Percentiles rank a stretch among this genome's conserved stretches.
Conservation (phyloP, 116 monocot species). For the Papilionanthe hybrid region DNA sequence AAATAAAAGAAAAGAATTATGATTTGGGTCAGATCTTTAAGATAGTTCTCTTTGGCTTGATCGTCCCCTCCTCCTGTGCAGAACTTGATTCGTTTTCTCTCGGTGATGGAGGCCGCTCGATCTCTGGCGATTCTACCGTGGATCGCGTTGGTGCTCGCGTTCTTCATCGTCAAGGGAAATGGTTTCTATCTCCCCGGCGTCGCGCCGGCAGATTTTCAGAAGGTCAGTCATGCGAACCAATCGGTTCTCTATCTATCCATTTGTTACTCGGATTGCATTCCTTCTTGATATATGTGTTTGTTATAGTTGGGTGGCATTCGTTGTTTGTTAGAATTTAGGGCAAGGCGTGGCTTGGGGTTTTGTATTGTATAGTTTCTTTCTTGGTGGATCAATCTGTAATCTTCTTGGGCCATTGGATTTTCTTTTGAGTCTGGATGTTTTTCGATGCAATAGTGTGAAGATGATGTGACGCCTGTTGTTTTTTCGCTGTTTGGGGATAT, state of each 20-base stretch:
- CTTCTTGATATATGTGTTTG: conserved; percentile 1
- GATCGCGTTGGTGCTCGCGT: conserved; percentile 26
- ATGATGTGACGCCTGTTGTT: neutral
- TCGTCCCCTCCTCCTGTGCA: neutral
- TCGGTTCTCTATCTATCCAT: neutral
- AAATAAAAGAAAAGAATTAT: neutral
- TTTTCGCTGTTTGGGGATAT: neutral
- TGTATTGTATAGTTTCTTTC: neutral
- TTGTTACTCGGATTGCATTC: neutral
- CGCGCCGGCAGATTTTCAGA: conserved; percentile 76
- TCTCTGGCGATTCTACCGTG: conserved; percentile 23
- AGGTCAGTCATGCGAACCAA: conserved; percentile 26
- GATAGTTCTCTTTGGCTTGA: neutral
- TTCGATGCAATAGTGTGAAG: neutral
- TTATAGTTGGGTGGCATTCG: neutral
- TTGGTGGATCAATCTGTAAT: neutral
- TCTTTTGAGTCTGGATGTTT: neutral
- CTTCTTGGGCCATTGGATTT: neutral
- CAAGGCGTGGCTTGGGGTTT: neutral
- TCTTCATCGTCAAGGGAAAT: conserved; percentile 16
- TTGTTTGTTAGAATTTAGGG: neutral
- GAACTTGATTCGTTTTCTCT: no score
- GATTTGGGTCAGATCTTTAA: conserved; percentile 1
- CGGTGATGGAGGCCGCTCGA: conserved; percentile 20
- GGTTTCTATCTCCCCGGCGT: conserved; percentile 93